Percentiles rank a stretch among this genome's conserved stretches.
Conservation (phyloP, 345 rosid genomes). For the Melaleuca quinquenervia region DNA sequence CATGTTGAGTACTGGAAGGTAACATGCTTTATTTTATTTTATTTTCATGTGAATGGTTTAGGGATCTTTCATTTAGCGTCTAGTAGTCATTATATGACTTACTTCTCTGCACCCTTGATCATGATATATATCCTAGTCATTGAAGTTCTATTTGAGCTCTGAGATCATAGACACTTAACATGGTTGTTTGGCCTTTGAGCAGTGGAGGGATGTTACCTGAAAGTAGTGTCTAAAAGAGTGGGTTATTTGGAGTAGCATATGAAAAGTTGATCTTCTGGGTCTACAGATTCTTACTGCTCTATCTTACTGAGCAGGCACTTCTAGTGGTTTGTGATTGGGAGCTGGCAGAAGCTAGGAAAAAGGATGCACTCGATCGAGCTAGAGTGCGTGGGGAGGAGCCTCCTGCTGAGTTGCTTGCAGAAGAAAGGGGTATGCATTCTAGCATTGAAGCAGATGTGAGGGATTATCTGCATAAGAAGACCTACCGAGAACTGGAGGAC, state of each 20-base stretch:
- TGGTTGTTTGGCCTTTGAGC: neutral
- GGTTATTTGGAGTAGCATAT: neutral
- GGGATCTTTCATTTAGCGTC: neutral
- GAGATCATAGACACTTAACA: neutral
- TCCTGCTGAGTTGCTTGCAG: conserved; percentile 85
- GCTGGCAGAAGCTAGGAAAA: conserved; percentile 79
- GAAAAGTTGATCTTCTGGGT: neutral
- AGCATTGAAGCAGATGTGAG: conserved; percentile 78
- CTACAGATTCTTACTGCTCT: neutral
- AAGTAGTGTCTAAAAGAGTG: neutral
- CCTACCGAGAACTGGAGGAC: conserved; percentile 56
- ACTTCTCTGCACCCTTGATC: neutral
- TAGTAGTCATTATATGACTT: neutral
- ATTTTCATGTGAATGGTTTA: neutral
- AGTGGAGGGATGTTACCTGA: neutral
- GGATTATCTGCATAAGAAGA: conserved; percentile 72
- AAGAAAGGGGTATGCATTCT: conserved; percentile 89
- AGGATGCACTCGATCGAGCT: conserved; percentile 85
- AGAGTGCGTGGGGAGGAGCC: conserved; percentile 92
- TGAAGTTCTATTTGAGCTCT: neutral
- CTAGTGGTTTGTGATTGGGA: conserved; percentile 90
- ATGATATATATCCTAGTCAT: neutral
- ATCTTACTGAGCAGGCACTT: conserved; percentile 48
- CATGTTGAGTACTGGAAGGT: conserved; percentile 90
- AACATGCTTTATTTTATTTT: conserved; percentile 1